Evolutionary conservation across 169 alveolate genomes (phyloP).

Genomic region (Prorocentrum cordatum): DNA sequence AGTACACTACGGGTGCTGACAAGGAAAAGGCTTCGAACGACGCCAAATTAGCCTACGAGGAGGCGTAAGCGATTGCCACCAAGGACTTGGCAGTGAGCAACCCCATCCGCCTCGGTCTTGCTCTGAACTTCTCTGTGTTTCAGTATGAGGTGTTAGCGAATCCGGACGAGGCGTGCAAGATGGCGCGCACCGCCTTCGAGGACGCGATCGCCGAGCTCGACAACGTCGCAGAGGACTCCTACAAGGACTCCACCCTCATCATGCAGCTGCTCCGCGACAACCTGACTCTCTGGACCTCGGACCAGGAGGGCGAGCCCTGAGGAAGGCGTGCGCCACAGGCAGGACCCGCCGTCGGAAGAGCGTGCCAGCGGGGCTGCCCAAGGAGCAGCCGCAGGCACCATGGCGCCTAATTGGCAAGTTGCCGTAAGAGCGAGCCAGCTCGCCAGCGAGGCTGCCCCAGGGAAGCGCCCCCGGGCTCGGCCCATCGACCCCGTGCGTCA

Average conservation of each 20-base stretch:
- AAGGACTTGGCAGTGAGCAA: too few species aligned
- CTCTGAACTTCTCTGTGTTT: constrained; percentile 88
- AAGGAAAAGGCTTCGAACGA: constrained; percentile 87
- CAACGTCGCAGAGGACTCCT: constrained; percentile 74
- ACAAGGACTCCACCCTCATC: constrained; percentile 77
- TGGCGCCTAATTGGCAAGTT: too few species aligned
- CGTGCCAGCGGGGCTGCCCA: too few species aligned
- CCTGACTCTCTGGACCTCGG: constrained; percentile 94
- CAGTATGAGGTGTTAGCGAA: constrained; percentile 93
- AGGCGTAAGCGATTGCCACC: constrained; percentile 89
- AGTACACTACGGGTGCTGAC: constrained; percentile 88
- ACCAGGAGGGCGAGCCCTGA: constrained; percentile 71
- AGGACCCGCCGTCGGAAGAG: too few species aligned
- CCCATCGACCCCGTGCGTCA: too few species aligned
- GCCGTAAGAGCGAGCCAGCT: too few species aligned
- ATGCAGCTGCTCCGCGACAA: constrained; percentile 94
- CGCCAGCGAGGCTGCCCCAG: too few species aligned
- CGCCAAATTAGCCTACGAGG: constrained; percentile 90
- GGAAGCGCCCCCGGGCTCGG: too few species aligned
- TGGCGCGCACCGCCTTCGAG: constrained; percentile 93
- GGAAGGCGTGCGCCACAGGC: too few species aligned
- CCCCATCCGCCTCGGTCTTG: constrained; percentile 98
- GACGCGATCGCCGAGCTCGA: constrained; percentile 81
- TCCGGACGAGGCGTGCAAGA: constrained; percentile 95
- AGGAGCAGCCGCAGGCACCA: too few species aligned